Conservation (phyloP, 179 eudicot species). For the Patellifolia procumbens region DNA sequence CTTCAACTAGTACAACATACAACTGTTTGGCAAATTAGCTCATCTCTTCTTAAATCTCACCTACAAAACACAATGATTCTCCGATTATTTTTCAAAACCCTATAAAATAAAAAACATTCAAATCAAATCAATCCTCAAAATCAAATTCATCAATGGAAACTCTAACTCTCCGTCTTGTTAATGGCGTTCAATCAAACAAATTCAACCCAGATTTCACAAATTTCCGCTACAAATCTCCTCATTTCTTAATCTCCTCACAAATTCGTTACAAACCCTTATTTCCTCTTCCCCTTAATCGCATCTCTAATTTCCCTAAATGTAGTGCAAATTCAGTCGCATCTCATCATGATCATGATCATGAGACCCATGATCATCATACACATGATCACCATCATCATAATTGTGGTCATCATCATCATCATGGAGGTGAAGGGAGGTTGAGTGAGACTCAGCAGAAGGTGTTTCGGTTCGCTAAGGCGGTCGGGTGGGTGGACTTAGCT, state of each 20-base stretch:
- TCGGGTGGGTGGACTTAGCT: slow-evolving; percentile 75
- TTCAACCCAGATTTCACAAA: slow-evolving; percentile 24
- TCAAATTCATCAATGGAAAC: slow-evolving; percentile 17
- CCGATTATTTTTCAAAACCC: background rate
- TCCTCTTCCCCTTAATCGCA: slow-evolving; percentile 23
- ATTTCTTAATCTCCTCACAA: slow-evolving; percentile 22
- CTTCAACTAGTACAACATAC: background rate
- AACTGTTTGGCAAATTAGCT: background rate
- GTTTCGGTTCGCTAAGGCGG: slow-evolving; percentile 55
- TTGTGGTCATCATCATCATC: slow-evolving; percentile 29
- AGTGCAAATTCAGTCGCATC: background rate
- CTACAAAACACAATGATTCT: background rate
- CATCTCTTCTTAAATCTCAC: background rate
- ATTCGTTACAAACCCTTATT: slow-evolving; percentile 23
- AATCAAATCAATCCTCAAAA: background rate
- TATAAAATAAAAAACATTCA: background rate
- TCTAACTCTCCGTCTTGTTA: slow-evolving; percentile 14
- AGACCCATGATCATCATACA: slow-evolving; percentile 26
- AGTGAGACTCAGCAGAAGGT: slow-evolving; percentile 54
- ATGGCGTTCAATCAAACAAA: slow-evolving; percentile 23
- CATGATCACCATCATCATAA: slow-evolving; percentile 26
- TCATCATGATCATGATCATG: slow-evolving; percentile 2
- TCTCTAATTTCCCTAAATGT: no score
- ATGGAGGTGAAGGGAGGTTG: slow-evolving; percentile 30
- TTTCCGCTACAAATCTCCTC: slow-evolving; percentile 27